Conservation (phyloP, 345 rosid species). For the Triadica sebifera region DNA sequence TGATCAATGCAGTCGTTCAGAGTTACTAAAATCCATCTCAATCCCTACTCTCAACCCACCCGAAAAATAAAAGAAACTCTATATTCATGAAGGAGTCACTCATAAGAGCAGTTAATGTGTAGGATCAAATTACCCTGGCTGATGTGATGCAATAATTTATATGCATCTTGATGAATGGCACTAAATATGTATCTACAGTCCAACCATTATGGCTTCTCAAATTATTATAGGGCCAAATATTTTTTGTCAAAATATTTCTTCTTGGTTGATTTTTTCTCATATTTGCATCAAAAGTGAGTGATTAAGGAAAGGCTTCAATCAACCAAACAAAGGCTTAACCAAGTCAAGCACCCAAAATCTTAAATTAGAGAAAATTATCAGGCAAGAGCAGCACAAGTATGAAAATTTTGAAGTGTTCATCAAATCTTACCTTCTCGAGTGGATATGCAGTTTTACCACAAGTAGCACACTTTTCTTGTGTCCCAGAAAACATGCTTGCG, state of each 20-base stretch:
- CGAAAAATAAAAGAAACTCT: no score
- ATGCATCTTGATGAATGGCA: background rate
- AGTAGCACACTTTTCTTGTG: conserved; percentile 93
- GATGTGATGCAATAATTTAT: background rate
- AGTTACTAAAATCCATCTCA: no score
- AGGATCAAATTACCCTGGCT: background rate
- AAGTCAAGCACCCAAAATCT: background rate
- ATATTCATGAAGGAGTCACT: background rate
- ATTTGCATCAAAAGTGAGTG: background rate
- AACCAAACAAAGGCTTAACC: background rate
- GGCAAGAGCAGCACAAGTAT: background rate
- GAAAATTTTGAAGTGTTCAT: background rate
- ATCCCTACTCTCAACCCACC: no score
- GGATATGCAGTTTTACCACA: conserved; percentile 98
- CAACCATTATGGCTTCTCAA: background rate
- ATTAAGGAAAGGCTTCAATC: background rate
- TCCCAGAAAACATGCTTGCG: conserved; percentile 94
- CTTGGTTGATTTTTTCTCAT: background rate
- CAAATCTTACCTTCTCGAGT: conserved; percentile 73
- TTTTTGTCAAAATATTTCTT: background rate
- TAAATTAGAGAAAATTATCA: background rate
- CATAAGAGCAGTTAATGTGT: background rate
- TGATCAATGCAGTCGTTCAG: background rate
- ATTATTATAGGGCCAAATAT: background rate
- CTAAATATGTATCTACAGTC: background rate